Evolutionary conservation across 169 alveolate species (phyloP).

Genomic region (Eimeria maxima): DNA sequence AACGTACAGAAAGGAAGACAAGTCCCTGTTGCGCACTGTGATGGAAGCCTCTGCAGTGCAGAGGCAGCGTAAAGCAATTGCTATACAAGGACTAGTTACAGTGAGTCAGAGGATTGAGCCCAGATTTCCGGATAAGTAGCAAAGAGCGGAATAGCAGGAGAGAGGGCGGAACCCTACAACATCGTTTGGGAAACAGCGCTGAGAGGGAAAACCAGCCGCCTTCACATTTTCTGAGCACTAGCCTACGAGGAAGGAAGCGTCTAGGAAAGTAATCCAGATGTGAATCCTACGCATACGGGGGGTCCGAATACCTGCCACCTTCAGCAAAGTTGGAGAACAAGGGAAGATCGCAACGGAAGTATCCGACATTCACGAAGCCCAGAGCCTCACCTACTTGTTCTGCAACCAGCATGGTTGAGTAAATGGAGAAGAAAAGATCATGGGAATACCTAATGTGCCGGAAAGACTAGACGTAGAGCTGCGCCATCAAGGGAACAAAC

Average conservation of each 20-base stretch:
- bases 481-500: neutral
- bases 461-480: neutral
- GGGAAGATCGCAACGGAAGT: neutral
- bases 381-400: neutral
- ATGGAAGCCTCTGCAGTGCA: too few relatives aligned
- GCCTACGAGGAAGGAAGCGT: neutral
- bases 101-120: too few relatives aligned
- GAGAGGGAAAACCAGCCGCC: too few relatives aligned
- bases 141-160: too few relatives aligned
- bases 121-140: too few relatives aligned
- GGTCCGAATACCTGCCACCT: neutral
- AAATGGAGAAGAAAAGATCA: neutral
- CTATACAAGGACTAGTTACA: too few relatives aligned
- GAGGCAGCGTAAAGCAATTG: too few relatives aligned
- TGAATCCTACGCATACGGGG: neutral
- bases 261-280: neutral
- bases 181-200: too few relatives aligned
- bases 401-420: neutral
- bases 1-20: too few relatives aligned
- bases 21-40: too few relatives aligned
- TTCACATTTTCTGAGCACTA: neutral
- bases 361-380: neutral
- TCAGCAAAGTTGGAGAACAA: neutral
- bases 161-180: too few relatives aligned
- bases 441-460: neutral